Evolutionary conservation across 2,329 filamentous ascomycete genomes (phyloP).

Genomic region (Teratosphaeria zuluensis): DNA sequence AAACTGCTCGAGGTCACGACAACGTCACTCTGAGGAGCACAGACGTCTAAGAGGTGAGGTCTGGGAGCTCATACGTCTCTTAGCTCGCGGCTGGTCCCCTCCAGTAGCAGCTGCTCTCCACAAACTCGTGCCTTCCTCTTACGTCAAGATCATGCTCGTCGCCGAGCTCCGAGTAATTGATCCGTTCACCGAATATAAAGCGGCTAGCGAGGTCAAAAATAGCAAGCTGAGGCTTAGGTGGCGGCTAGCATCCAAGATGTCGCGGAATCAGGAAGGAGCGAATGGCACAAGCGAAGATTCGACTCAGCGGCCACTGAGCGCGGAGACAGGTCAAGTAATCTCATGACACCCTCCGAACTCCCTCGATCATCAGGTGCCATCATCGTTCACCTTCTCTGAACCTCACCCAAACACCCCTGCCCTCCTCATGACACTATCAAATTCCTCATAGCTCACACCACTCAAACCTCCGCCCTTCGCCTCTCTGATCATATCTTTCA

Average conservation of each 20-base stretch:
- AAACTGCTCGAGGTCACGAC: too few relatives aligned
- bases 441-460: slow-evolving; percentile 70
- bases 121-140: not conserved
- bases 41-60: not conserved
- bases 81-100: not conserved
- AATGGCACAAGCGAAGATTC: not conserved
- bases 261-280: not conserved
- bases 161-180: not conserved
- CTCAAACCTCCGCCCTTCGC: slow-evolving; percentile 72
- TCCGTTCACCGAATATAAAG: not conserved
- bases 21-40: too few relatives aligned
- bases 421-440: slow-evolving; percentile 74
- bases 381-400: not conserved
- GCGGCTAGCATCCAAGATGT: not conserved
- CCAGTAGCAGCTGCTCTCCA: not conserved
- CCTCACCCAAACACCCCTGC: slow-evolving; percentile 71
- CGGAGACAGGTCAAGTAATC: not conserved
- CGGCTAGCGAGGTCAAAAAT: too few relatives aligned
- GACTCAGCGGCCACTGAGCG: not conserved
- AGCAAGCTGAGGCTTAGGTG: not conserved
- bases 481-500: slow-evolving; percentile 91
- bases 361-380: not conserved
- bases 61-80: not conserved
- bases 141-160: not conserved
- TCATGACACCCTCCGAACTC: not conserved